Base-by-base conservation (phyloP, 805 yeast genomes). In the Candida succiphila region DNA sequence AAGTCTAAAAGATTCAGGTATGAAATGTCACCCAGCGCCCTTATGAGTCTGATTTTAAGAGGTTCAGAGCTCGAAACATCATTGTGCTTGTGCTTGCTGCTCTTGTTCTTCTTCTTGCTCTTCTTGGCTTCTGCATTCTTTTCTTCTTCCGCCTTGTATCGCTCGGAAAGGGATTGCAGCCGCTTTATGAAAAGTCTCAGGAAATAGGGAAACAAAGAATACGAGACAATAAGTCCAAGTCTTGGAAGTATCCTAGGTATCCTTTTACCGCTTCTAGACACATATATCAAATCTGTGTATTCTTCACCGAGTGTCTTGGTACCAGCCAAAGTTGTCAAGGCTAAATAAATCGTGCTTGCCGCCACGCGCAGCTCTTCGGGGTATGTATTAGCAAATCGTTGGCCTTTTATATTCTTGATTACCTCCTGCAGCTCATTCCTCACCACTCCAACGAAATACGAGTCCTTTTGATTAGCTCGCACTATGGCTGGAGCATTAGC, bases 401-500 rank as follows among this genome's bases (percentile, higher is more conserved):
- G 79, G 14, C 81, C 80, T 34, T 69, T 73, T 38, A 78, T 42
- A 13, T 66, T 48, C 40, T 69, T 75, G 5, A 78, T 39, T 0
- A 73, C 71, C 16, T 75, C 79, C 26, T 66, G 69, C 3, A 87
- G 42, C 41, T 79, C 75, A 3, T 60, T 54, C 25, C 67, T 60
- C 17, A 85, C 58, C 2, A 70, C 52, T 1, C 67, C 56, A 44
- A 78, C 81, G 28, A 84, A 73, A 44, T 79, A 84, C 4, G 74
- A 67, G 54, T 89, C 98, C 50, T 89, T 89, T 50, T 89, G 96
- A 51, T 85, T 78, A 2, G 96, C 85, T 33, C 96, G 69, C 25
- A 89, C 94, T 64, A 88, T 84, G 9, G 88, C 79, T 0, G 96
- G 88, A 1, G 95, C 88, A 47, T 81, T 81, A 2, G 96, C 94